A percentile compares a stretch with the other conserved stretches of the same genome.
phyloP scores from a whole-genome alignment of 73 alveolate species.

The Paraurostyla sp. region DNA sequence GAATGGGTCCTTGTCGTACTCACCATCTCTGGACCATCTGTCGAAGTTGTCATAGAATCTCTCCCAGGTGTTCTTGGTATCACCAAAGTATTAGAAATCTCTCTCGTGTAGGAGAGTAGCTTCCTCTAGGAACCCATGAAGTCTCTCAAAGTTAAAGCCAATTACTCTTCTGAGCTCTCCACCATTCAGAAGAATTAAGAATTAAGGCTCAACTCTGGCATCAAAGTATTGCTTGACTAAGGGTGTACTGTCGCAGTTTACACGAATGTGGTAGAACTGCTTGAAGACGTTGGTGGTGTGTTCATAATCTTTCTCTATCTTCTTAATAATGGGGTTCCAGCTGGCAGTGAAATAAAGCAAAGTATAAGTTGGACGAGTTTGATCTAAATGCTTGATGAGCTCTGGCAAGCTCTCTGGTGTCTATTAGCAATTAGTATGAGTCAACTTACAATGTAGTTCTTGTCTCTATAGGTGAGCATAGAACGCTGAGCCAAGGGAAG shows the following conservation, averaged over 20 bases:
- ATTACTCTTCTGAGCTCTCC: slow-evolving; percentile 42
- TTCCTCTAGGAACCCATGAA: not conserved
- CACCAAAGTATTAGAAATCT: slow-evolving; percentile 45
- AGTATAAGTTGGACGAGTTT: slow-evolving; percentile 58
- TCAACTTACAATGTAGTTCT: slow-evolving; percentile 21
- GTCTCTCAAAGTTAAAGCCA: slow-evolving; percentile 54
- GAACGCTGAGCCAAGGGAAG: not conserved
- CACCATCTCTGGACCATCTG: slow-evolving; percentile 48
- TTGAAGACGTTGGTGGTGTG: not conserved
- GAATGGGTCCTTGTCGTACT: slow-evolving; percentile 42
- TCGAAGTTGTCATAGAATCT: slow-evolving; percentile 60
- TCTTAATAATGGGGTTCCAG: slow-evolving; percentile 66
- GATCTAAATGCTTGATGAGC: slow-evolving; percentile 8
- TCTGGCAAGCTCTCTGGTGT: slow-evolving; percentile 33
- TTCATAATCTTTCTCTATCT: slow-evolving; percentile 62
- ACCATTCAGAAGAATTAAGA: slow-evolving; percentile 64
- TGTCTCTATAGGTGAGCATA: not conserved
- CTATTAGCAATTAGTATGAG: not conserved
- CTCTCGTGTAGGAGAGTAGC: not conserved
- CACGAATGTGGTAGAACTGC: slow-evolving; percentile 51
- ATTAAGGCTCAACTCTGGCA: slow-evolving; percentile 68
- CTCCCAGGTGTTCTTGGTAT: slow-evolving; percentile 59
- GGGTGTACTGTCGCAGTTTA: slow-evolving; percentile 56
- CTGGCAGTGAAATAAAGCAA: slow-evolving; percentile 66
- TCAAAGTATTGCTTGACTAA: slow-evolving; percentile 60